Conservation (phyloP, 768 basidiomycete species). For the Lactifluus subvellereus region DNA sequence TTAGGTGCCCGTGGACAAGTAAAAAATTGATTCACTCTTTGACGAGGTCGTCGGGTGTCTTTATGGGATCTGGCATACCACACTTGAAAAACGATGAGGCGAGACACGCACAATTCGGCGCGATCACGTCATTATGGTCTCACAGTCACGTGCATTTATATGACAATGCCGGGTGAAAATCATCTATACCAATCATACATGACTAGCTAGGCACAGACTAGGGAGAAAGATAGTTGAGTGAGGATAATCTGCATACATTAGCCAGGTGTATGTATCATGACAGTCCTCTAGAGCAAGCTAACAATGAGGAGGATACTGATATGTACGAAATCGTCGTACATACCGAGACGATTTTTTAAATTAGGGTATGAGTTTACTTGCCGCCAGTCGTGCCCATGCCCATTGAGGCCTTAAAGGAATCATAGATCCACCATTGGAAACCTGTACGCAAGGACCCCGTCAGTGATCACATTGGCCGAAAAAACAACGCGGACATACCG, state of each 20-base stretch:
- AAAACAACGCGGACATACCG: conserved; percentile 17
- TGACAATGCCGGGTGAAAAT: not conserved
- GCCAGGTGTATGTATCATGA: conserved; percentile 4
- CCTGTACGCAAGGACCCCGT: conserved; percentile 45
- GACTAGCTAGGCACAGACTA: conserved; percentile 19
- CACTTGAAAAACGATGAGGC: too few species aligned
- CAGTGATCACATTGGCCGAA: not conserved
- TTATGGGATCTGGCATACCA: conserved; percentile 18
- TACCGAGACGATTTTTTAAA: conserved; percentile 1
- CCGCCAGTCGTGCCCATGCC: conserved; percentile 86
- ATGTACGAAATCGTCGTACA: not conserved
- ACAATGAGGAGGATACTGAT: not conserved
- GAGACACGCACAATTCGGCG: too few species aligned
- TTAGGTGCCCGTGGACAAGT: not conserved
- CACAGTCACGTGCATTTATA: not conserved
- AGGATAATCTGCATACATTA: conserved; percentile 8
- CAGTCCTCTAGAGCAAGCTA: conserved; percentile 1
- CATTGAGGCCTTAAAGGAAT: conserved; percentile 77
- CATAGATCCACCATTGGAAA: conserved; percentile 95
- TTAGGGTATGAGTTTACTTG: conserved; percentile 46
- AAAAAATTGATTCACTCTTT: conserved; percentile 12
- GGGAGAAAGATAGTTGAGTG: conserved; percentile 4
- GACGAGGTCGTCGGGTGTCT: conserved; percentile 20
- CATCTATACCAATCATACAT: conserved; percentile 16
- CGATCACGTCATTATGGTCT: too few species aligned